Base-by-base conservation (phyloP, 768 basidiomycete species). In the Galerina marginata region DNA sequence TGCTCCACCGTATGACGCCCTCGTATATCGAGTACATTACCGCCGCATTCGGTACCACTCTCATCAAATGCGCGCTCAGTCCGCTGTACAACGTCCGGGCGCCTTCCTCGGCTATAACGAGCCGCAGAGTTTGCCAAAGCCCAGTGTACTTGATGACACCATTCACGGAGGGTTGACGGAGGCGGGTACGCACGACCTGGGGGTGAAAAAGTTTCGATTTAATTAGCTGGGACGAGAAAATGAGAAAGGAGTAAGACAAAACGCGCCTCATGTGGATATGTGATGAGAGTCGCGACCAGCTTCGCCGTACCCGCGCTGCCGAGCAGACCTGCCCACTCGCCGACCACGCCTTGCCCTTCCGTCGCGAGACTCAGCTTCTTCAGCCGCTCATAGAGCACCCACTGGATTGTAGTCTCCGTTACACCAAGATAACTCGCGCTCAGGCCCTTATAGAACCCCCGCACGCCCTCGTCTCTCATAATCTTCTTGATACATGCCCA, bases 21-120 rank as follows among this genome's bases (percentile, higher is more conserved):
- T 99, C 96, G 69, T 98, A 98, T 70, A 97, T 95, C 61, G 88
- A 88, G 77, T 90, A 99, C 96, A 99, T 98, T 64, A 96, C 93
- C 0, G 91, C 92, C 0, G 96, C 96, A 67, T 99, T 99, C 6
- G 96, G 96, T 3, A 99, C 93, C 58, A 98, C 95, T 51, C 97
- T 89, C 86, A 99, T 90, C 58, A 99, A 81, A 72, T 99, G 97
- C 0, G 97, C 95, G 55, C 89, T 91, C 56, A 99, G 84, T 9
- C 96, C 96, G 37, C 93, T 91, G 67, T 99, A 99, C 16, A 99
- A 72, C 4, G 91, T 87, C 42, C 87, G 82, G 2, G 86, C 86
- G 25, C 95, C 97, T 71, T 99, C 97, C 72, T 99, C 96, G 3
- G 85, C 86, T 42, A 96, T 83, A 60, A 99, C 87, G 5, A 95